Conservation (phyloP, 164 flowering plant genomes). For the Tetracentron sinense region DNA sequence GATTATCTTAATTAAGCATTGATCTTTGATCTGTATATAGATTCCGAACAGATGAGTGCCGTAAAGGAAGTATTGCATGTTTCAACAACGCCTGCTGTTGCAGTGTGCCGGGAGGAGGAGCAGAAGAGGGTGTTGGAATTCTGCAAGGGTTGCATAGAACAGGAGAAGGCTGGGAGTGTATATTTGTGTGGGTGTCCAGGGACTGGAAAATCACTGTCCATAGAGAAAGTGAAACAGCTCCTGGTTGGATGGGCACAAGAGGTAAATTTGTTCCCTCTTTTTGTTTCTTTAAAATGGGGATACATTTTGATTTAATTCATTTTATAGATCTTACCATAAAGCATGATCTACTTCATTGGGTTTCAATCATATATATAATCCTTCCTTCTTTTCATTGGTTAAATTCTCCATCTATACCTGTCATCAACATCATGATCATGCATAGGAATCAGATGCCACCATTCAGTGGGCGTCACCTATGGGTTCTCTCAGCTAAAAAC, state of each 20-base stretch:
- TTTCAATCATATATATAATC: too few relatives aligned
- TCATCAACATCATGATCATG: too few relatives aligned
- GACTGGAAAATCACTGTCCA: conserved; percentile 82
- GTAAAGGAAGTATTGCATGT: conserved; percentile 88
- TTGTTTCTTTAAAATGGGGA: too few relatives aligned
- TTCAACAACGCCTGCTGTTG: conserved; percentile 47
- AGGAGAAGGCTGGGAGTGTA: conserved; percentile 70
- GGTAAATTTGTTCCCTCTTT: conserved; percentile 33
- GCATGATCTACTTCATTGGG: too few relatives aligned
- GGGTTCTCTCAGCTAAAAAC: neutral
- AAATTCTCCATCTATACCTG: too few relatives aligned
- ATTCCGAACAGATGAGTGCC: conserved; percentile 47
- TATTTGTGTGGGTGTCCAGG: conserved; percentile 91
- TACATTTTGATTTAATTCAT: too few relatives aligned
- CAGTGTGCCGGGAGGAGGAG: conserved; percentile 33
- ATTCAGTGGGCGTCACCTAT: neutral
- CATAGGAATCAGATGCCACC: neutral
- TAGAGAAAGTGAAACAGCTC: conserved; percentile 67
- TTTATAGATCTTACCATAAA: too few relatives aligned
- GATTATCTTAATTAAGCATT: too few relatives aligned
- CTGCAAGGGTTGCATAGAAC: conserved; percentile 58
- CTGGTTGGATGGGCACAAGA: conserved; percentile 59
- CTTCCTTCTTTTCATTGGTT: neutral
- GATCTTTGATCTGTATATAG: conserved; percentile 26
- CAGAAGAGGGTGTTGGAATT: conserved; percentile 54